These are phyloP conservation scores for Rhodotorula toruloides DNA, from an alignment of 768 basidiomycete genomes.

Conservation along the genomic window DNA sequence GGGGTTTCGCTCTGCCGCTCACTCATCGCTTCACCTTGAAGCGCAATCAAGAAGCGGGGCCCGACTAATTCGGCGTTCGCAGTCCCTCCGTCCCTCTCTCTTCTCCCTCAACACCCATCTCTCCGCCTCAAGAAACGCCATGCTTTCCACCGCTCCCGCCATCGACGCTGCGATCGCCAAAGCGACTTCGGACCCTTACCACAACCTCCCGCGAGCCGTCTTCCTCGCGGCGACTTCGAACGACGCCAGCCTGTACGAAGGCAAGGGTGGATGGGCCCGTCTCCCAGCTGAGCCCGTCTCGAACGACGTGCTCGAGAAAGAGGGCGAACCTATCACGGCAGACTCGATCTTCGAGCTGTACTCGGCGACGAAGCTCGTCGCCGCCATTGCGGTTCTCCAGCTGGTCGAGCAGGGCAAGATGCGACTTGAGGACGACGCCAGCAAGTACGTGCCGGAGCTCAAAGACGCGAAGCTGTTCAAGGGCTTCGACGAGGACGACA, in stretches of 20 bases:
- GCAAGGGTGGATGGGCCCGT: not conserved
- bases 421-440: slow-evolving; percentile 40
- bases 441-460: slow-evolving; percentile 42
- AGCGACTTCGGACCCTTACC: not conserved
- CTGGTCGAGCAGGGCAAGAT: slow-evolving; percentile 44
- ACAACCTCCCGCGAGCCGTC: not conserved
- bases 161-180: not conserved
- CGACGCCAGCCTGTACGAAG: not conserved
- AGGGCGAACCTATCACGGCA: not conserved
- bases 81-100: no score
- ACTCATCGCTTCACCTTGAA: no score
- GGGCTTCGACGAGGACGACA: slow-evolving; percentile 33
- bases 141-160: not conserved
- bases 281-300: not conserved
- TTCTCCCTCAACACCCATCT: no score
- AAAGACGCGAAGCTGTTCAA: slow-evolving; percentile 36
- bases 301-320: not conserved
- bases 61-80: no score
- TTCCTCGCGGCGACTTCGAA: not conserved
- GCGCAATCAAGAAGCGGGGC: no score
- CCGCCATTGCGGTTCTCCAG: slow-evolving; percentile 42
- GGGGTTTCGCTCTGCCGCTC: no score
- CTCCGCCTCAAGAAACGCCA: no score
- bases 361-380: slow-evolving; percentile 28
- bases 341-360: slow-evolving; percentile 6